These are phyloP conservation scores for Polytrichum commune DNA, from an alignment of 225 moss, liverwort and hornwort species.

Conservation along the genomic window DNA sequence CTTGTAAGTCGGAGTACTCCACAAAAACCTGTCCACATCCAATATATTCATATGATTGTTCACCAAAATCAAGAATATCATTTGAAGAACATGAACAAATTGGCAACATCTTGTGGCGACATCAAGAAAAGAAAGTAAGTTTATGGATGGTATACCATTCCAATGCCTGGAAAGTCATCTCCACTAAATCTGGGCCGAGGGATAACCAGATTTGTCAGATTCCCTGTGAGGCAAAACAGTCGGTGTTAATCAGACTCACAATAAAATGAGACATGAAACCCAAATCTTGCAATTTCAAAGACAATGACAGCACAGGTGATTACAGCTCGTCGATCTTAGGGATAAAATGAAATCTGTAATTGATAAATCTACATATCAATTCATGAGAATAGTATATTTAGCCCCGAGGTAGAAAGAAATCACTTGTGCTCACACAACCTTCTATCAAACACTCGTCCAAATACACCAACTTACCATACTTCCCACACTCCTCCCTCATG, in stretches of 20 bases:
- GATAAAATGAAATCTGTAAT: too few species aligned
- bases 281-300: too few species aligned
- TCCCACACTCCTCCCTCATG: slow-evolving; percentile 93
- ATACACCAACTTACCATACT: slow-evolving; percentile 60
- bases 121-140: neutral
- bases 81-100: neutral
- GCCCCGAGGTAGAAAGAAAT: too few species aligned
- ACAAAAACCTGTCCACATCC: slow-evolving; percentile 64
- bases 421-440: too few species aligned
- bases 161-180: slow-evolving; percentile 79
- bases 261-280: neutral
- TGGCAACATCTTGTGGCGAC: neutral
- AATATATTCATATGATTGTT: neutral
- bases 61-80: neutral
- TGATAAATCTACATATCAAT: too few species aligned
- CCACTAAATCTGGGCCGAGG: slow-evolving; percentile 62
- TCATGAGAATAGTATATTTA: too few species aligned
- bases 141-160: slow-evolving; percentile 47
- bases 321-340: too few species aligned
- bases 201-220: slow-evolving; percentile 66
- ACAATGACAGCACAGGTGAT: too few species aligned
- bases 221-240: slow-evolving; percentile 34
- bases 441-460: neutral
- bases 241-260: too few species aligned
- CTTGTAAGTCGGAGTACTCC: slow-evolving; percentile 65